Evolutionary conservation across 1,284 basidiomycete genomes (phyloP), one percentile per base, ranked within the genome.

Genomic region (Stygiomarasmius scandens): DNA sequence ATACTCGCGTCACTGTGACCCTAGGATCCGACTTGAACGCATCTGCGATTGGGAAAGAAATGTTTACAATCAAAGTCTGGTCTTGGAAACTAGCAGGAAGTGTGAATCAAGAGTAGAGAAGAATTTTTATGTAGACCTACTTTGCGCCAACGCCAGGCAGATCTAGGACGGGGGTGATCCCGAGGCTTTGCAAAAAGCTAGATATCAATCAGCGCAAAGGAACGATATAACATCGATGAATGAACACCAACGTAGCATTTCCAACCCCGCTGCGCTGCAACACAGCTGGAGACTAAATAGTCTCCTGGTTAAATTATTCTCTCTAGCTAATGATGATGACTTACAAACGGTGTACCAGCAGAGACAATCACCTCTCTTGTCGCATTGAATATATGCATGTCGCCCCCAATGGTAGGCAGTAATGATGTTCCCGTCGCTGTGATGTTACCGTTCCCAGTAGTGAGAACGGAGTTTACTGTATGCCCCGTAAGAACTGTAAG

Each of bases 111-210:
- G n/a, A 32, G n/a, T 38, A 10, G 38, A 14, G n/a, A 24, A 3
- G 20, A 9, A 16, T 25, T 10, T 44, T 43, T 29, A 47, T n/a
- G n/a, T n/a, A n/a, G 24, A 10, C 54, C 52, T 14, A 62, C 61
- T 62, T 62, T 16, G 59, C 46, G n/a, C 55, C 55, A 19, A 56
- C 55, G n/a, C n/a, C n/a, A 5, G 55, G 55, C 14, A 56, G 49
- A 38, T 56, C 55, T 10, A 56, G 22, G 12, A 56, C 44, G 14
- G 49, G 24, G 34, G 25, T 45, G 19, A 55, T 55, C 44, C 46
- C 36, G 3, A 55, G 23, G 32, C 8, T 29, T 22, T 49, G 36
- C n/a, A 55, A 25, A 23, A 43, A 43, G 14, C 54, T 55, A 44
- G 29, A 20, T 1, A 23, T 9, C 11, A 24, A 25, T 34, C 12